Percentiles rank a stretch among this genome's conserved stretches.
Conservation (phyloP, 75 land plant genomes). For the Picea sitchensis region DNA sequence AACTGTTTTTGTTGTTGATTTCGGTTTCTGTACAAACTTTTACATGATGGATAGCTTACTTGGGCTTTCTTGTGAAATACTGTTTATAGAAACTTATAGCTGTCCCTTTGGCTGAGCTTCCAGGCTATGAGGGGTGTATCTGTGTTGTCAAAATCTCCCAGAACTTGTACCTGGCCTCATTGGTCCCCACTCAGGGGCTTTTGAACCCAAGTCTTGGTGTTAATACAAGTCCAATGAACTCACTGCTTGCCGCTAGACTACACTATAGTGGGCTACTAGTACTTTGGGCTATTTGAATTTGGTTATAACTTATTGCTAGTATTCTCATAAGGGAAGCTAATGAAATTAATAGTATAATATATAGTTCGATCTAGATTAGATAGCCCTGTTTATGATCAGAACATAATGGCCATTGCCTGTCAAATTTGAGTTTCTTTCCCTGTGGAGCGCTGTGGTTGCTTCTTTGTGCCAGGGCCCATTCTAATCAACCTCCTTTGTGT, state of each 20-base stretch:
- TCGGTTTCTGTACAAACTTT: neutral
- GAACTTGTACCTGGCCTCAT: no score
- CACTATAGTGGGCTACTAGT: neutral
- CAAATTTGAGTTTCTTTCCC: neutral
- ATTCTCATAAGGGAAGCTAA: neutral
- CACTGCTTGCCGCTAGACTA: no score
- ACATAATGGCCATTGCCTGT: neutral
- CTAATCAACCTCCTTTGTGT: neutral
- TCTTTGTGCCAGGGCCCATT: neutral
- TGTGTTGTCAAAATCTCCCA: no score
- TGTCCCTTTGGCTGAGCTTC: no score
- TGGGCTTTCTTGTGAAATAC: neutral
- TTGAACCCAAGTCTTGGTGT: no score
- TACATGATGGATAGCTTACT: neutral
- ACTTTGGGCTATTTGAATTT: neutral
- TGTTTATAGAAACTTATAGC: no score
- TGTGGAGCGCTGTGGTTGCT: neutral
- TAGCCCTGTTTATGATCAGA: neutral
- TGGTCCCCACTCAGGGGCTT: no score
- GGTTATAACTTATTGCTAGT: neutral
- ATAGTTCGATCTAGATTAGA: no score
- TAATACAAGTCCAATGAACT: no score
- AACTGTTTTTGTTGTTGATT: neutral
- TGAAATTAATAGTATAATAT: neutral
- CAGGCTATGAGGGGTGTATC: no score